phyloP scores from a whole-genome alignment of 345 rosid genomes.

The Citrus medica region DNA sequence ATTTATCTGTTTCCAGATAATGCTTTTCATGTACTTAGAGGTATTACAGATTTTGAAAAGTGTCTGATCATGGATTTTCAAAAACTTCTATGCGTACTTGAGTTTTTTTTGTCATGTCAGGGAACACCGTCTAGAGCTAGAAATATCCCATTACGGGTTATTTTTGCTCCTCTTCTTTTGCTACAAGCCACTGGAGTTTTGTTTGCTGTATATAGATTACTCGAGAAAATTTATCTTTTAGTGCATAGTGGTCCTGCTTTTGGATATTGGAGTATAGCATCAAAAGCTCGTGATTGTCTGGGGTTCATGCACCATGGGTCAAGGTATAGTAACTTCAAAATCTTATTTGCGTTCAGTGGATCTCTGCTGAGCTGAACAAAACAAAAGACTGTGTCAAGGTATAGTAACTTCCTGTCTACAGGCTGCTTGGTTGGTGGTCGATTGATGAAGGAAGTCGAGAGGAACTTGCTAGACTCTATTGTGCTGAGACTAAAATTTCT shows the following conservation, averaged over 20 bases:
- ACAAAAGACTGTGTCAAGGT: not conserved
- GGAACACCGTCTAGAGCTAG: slow-evolving; percentile 79
- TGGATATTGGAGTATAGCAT: slow-evolving; percentile 39
- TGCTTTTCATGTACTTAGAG: slow-evolving; percentile 91
- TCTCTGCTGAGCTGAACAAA: not conserved
- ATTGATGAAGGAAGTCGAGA: slow-evolving; percentile 92
- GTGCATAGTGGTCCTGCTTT: slow-evolving; percentile 38
- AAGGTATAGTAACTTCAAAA: slow-evolving; percentile 40
- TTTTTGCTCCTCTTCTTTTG: slow-evolving; percentile 68
- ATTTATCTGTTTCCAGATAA: slow-evolving; percentile 57
- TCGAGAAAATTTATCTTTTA: slow-evolving; percentile 57
- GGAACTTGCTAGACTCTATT: slow-evolving; percentile 83
- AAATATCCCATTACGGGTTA: slow-evolving; percentile 43
- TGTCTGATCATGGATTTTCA: not conserved
- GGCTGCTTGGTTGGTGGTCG: slow-evolving; percentile 97
- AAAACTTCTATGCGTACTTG: not conserved
- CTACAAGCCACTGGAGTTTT: slow-evolving; percentile 85
- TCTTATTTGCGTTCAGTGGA: not conserved
- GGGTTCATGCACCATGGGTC: slow-evolving; percentile 82
- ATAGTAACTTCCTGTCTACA: slow-evolving; percentile 15
- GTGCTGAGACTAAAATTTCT: slow-evolving; percentile 37
- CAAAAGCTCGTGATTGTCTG: slow-evolving; percentile 58
- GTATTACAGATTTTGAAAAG: slow-evolving; percentile 30
- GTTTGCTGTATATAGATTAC: slow-evolving; percentile 57
- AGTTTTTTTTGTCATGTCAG: slow-evolving; percentile 29